phyloP scores from a whole-genome alignment of 2,329 filamentous ascomycete species.

The Cytospora leucostoma region DNA sequence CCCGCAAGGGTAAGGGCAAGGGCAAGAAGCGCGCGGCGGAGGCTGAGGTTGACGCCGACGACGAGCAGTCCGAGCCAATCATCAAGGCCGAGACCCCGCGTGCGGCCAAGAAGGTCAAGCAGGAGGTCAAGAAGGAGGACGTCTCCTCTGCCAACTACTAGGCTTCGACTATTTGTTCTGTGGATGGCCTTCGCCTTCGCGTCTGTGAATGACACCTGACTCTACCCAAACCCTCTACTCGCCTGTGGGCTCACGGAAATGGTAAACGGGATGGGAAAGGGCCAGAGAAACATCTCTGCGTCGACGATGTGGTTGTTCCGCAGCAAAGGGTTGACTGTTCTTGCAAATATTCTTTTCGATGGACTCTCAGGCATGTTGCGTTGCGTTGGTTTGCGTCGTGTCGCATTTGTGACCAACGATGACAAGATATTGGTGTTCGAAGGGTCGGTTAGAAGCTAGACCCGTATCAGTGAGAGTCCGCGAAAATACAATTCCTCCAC shows the following conservation, averaged over 20 bases:
- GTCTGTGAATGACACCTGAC: neutral
- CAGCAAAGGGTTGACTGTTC: neutral
- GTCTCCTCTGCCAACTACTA: constrained; percentile 5
- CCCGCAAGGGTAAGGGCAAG: constrained; percentile 18
- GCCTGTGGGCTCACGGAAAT: neutral
- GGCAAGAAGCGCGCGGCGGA: constrained; percentile 20
- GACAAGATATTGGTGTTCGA: neutral
- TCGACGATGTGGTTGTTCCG: neutral
- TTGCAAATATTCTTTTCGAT: neutral
- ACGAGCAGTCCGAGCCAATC: constrained; percentile 18
- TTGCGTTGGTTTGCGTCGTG: neutral
- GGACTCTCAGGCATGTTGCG: neutral
- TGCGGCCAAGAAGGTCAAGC: constrained; percentile 21
- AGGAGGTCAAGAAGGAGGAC: constrained; percentile 25
- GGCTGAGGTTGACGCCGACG: constrained; percentile 20
- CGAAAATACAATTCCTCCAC: neutral
- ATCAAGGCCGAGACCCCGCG: constrained; percentile 29
- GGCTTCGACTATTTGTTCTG: neutral
- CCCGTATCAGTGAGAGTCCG: neutral
- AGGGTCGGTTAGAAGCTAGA: neutral
- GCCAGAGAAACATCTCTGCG: neutral
- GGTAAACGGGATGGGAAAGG: neutral
- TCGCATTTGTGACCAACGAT: neutral
- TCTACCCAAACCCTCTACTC: neutral
- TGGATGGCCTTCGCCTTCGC: neutral